A percentile compares a stretch with the other conserved stretches of the same genome.
Evolutionary conservation across 345 rosid species (phyloP).

Genomic region (Lepidium africanum): DNA sequence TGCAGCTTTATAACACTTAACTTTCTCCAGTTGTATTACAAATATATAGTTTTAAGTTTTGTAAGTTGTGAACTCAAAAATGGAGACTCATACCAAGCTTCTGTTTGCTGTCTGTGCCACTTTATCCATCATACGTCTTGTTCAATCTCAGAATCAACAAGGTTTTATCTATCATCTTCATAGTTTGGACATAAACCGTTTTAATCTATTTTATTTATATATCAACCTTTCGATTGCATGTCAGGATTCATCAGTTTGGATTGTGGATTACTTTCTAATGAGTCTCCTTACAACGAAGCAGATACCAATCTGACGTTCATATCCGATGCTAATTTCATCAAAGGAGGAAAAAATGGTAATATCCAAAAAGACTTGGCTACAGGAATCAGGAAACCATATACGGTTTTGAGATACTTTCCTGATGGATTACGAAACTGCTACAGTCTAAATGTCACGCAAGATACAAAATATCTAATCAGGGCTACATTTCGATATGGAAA

Average conservation of each 20-base stretch:
- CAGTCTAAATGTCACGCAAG: slow-evolving; percentile 7
- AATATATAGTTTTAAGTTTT: neutral
- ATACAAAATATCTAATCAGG: slow-evolving; percentile 25
- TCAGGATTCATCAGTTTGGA: slow-evolving; percentile 39
- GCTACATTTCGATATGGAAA: slow-evolving; percentile 32
- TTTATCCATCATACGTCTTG: neutral
- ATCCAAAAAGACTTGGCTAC: neutral
- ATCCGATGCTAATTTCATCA: slow-evolving; percentile 22
- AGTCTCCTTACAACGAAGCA: slow-evolving; percentile 10
- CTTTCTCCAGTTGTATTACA: neutral
- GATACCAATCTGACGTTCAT: neutral
- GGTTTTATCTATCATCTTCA: neutral
- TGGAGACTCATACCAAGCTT: neutral
- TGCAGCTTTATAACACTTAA: neutral
- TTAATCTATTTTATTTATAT: no score
- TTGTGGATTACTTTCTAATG: slow-evolving; percentile 27
- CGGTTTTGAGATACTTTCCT: slow-evolving; percentile 19
- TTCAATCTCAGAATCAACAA: slow-evolving; percentile 18
- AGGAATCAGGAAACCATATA: neutral
- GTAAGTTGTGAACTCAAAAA: neutral
- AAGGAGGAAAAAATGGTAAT: slow-evolving; percentile 6
- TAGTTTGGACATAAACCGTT: no score
- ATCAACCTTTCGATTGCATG: neutral
- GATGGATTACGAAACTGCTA: slow-evolving; percentile 35
- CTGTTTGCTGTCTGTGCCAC: neutral